These are phyloP conservation scores for Arthroderma sp. DNA, from an alignment of 2,329 filamentous ascomycete genomes.

Conservation along the genomic window DNA sequence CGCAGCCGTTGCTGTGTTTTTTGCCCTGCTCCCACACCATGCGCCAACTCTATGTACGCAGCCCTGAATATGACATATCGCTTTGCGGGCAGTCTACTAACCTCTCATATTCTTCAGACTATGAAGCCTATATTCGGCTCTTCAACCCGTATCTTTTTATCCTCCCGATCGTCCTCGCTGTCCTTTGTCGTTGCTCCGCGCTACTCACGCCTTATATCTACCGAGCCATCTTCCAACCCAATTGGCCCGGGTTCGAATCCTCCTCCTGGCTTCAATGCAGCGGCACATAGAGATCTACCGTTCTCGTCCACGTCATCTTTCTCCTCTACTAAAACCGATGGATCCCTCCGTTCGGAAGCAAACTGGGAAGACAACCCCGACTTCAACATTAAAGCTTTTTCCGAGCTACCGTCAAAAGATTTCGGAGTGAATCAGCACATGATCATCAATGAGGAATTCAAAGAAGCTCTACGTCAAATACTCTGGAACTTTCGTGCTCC, in stretches of 20 bases:
- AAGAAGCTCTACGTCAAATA: conserved; percentile 74
- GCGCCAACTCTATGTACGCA: conserved; percentile 9
- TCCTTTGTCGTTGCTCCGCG: conserved; percentile 4
- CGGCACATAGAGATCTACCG: conserved; percentile 11
- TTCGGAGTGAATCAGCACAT: conserved; percentile 97
- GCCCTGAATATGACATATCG: background rate
- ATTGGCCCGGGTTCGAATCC: conserved; percentile 4
- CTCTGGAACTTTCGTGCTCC: conserved; percentile 85
- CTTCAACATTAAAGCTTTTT: conserved; percentile 58
- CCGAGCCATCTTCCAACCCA: conserved; percentile 14
- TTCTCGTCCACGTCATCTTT: conserved; percentile 8
- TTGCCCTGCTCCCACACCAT: conserved; percentile 1
- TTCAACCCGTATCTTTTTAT: conserved; percentile 13
- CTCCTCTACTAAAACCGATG: conserved; percentile 12
- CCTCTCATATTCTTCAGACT: background rate
- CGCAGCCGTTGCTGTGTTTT: conserved; percentile 10
- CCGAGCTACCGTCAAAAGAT: conserved; percentile 59
- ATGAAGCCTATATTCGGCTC: conserved; percentile 10
- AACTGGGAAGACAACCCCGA: conserved; percentile 68
- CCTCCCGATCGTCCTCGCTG: conserved; percentile 12
- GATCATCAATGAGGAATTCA: conserved; percentile 89
- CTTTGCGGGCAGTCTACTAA: background rate
- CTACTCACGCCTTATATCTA: conserved; percentile 20
- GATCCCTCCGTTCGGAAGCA: conserved; percentile 19
- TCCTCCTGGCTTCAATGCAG: conserved; percentile 9